These are phyloP conservation scores for Ceratocystis variospora DNA, from an alignment of 2,329 filamentous ascomycete species.

Conservation along the genomic window DNA sequence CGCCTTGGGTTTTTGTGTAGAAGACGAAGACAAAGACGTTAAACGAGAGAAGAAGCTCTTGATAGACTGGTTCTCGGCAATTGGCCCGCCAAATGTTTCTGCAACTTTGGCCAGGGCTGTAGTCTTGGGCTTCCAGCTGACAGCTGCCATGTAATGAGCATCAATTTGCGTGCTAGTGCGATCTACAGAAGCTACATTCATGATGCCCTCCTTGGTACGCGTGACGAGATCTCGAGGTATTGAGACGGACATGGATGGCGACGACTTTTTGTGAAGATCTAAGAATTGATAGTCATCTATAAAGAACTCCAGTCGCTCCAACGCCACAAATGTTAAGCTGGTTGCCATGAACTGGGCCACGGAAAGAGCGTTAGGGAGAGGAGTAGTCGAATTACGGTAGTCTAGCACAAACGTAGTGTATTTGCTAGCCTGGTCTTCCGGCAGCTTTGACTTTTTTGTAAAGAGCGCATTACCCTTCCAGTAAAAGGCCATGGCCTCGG, in stretches of 20 bases:
- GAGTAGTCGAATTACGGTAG: constrained; percentile 77
- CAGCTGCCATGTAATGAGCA: constrained; percentile 72
- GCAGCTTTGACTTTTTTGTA: constrained; percentile 68
- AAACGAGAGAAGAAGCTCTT: constrained; percentile 69
- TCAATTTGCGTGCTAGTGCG: constrained; percentile 85
- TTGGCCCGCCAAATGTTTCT: constrained; percentile 37
- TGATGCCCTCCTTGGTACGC: constrained; percentile 71
- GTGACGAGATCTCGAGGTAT: constrained; percentile 71
- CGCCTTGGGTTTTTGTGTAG: constrained; percentile 36
- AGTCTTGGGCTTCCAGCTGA: constrained; percentile 63
- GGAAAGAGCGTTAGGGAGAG: constrained; percentile 71
- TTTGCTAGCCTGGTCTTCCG: constrained; percentile 47
- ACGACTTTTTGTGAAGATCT: constrained; percentile 68
- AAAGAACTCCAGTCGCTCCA: constrained; percentile 78
- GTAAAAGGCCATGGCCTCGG: constrained; percentile 93
- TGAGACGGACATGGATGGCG: constrained; percentile 56
- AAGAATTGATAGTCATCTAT: constrained; percentile 78
- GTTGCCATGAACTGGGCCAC: constrained; percentile 87
- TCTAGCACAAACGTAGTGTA: constrained; percentile 91
- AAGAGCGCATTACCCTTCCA: constrained; percentile 99
- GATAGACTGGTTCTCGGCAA: constrained; percentile 47
- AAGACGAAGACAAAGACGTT: constrained; percentile 41
- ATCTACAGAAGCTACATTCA: constrained; percentile 71
- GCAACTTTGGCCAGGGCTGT: constrained; percentile 29
- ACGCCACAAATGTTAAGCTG: constrained; percentile 85